These are phyloP conservation scores for Pseudonectria foliicola DNA, from an alignment of 2,329 filamentous ascomycete genomes.

Conservation along the genomic window DNA sequence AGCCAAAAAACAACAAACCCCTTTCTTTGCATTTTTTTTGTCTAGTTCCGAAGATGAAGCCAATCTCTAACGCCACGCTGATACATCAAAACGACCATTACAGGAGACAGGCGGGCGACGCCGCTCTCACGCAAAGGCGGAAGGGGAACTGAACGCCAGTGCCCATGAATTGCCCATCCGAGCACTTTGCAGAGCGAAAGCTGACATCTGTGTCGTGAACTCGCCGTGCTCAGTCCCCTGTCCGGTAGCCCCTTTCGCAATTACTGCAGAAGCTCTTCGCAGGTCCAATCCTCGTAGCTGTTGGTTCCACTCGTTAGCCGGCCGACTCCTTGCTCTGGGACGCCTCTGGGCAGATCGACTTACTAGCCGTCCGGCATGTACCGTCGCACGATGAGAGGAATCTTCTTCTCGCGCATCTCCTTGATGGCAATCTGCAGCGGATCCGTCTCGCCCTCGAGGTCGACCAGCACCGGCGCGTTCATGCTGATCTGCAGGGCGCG, in stretches of 20 bases:
- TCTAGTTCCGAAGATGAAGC: slow-evolving; percentile 23
- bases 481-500: slow-evolving; percentile 95
- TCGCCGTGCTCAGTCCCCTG: slow-evolving; percentile 11
- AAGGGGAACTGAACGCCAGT: no score
- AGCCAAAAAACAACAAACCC: neutral
- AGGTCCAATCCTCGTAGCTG: slow-evolving; percentile 98
- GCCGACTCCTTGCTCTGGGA: neutral
- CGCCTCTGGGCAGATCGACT: slow-evolving; percentile 31
- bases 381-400: slow-evolving; percentile 86
- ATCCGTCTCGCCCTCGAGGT: slow-evolving; percentile 95
- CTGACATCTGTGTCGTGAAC: no score
- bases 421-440: slow-evolving; percentile 96
- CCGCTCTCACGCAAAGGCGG: no score
- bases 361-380: slow-evolving; percentile 96
- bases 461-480: slow-evolving; percentile 94
- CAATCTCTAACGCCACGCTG: slow-evolving; percentile 31
- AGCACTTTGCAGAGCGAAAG: no score
- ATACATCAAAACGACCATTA: slow-evolving; percentile 23
- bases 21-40: slow-evolving; percentile 12
- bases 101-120: no score
- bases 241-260: slow-evolving; percentile 11
- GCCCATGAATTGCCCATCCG: no score
- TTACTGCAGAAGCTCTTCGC: slow-evolving; percentile 78
- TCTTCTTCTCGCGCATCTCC: slow-evolving; percentile 97
- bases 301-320: slow-evolving; percentile 7